Evolutionary conservation across 441 rosid species (phyloP), one percentile per base, ranked within the genome.

Genomic region (Brassica balearica): DNA sequence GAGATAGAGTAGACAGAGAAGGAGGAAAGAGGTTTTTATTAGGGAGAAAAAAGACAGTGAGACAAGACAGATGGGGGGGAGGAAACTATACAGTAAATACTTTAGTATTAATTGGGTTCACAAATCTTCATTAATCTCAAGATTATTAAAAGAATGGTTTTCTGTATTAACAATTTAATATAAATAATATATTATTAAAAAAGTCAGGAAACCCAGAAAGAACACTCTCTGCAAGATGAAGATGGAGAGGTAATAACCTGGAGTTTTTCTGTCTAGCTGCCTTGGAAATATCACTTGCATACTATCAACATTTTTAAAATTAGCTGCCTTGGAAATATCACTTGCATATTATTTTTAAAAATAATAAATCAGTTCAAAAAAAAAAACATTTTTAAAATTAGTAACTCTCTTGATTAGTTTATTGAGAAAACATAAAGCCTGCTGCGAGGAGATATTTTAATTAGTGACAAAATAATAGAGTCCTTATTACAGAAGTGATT

Each of bases 21-120:
- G 86, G 78, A n/a, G 85, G 84, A 64, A 83, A 84, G 86, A 82
- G 85, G 87, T 73, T 67, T 76, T 62, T 75, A 79, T 63, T 41
- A 84, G 79, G 83, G 83, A 84, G 84, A 81, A 82, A 89, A 86
- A 81, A 83, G 51, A 81, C 88, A 77, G 75, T 76, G 85, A 83
- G 92, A 89, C 92, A 89, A 89, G 92, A 90, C 91, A 87, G 84
- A 79, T 87, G 87, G 85, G 81, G 81, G 85, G 85, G 64, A 27
- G 38, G 64, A 62, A 77, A 84, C 62, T 41, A 5, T 71, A 32
- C 29, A 72, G 19, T 73, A 29, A 20, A 4, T 11, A 65, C 58
- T 53, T 55, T 43, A 46, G 48, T 2, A 46, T 63, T 68, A 55
- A 6, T 68, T 60, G 60, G 38, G 56, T 55, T 72, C n/a, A 17